phyloP scores from a whole-genome alignment of 371 early-diverging fungal species.

The Syncephalastrum contaminatum region DNA sequence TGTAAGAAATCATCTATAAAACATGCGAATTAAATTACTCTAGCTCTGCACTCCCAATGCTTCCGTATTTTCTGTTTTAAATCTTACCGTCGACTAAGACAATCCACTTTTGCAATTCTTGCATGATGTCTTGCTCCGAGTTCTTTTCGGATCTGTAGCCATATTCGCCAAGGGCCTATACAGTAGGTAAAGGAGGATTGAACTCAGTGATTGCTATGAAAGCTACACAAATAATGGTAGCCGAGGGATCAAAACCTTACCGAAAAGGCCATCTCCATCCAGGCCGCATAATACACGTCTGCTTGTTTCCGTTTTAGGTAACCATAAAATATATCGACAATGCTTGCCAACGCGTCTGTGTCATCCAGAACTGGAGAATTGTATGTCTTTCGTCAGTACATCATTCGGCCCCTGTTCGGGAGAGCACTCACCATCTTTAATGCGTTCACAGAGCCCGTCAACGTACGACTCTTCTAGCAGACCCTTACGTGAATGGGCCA shows the following conservation, averaged over 20 bases:
- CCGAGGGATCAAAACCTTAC: neutral
- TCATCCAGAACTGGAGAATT: slow-evolving; percentile 4
- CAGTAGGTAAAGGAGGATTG: neutral
- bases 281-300: slow-evolving; percentile 4
- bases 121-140: slow-evolving; percentile 32
- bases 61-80: neutral
- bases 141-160: slow-evolving; percentile 21
- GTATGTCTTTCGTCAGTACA: slow-evolving; percentile 7
- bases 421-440: slow-evolving; percentile 20
- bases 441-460: slow-evolving; percentile 16
- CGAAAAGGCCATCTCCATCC: slow-evolving; percentile 7
- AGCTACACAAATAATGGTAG: slow-evolving; percentile 1
- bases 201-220: neutral
- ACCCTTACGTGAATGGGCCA: slow-evolving; percentile 14
- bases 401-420: slow-evolving; percentile 3
- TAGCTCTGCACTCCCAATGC: neutral
- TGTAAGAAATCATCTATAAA: slow-evolving; percentile 30
- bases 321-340: slow-evolving; percentile 20
- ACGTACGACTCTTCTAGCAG: slow-evolving; percentile 23
- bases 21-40: neutral
- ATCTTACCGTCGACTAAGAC: slow-evolving; percentile 28
- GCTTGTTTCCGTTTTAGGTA: slow-evolving; percentile 12
- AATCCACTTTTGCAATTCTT: slow-evolving; percentile 32
- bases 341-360: slow-evolving; percentile 1
- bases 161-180: slow-evolving; percentile 32